These are phyloP conservation scores for Fomitopsis pulvina DNA, from an alignment of 768 basidiomycete genomes.

Conservation along the genomic window DNA sequence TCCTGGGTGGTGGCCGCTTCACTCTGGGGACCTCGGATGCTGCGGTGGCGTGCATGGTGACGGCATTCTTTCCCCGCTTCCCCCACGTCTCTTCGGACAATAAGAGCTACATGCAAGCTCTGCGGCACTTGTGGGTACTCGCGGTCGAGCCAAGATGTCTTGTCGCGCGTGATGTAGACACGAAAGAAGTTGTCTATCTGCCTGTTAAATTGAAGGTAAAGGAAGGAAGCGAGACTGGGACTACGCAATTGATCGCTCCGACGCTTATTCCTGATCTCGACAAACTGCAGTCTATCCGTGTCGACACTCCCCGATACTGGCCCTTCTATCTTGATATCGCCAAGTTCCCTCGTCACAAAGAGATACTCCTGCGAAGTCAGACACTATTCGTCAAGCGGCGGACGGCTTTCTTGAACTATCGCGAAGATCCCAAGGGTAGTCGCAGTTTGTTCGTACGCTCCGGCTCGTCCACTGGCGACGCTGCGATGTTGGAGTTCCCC, in stretches of 20 bases:
- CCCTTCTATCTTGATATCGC: conserved; percentile 81
- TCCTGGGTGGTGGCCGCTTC: conserved; percentile 89
- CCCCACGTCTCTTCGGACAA: conserved; percentile 78
- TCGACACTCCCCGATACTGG: conserved; percentile 96
- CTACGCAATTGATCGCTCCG: conserved; percentile 81
- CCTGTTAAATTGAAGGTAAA: conserved; percentile 82
- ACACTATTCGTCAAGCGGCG: conserved; percentile 90
- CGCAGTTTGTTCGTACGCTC: conserved; percentile 87
- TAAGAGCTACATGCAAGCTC: conserved; percentile 84
- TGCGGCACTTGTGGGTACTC: conserved; percentile 93
- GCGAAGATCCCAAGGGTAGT: conserved; percentile 90
- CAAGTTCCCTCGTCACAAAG: conserved; percentile 58
- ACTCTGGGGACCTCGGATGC: conserved; percentile 90
- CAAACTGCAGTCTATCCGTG: conserved; percentile 70
- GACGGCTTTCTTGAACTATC: conserved; percentile 89
- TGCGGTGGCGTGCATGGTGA: conserved; percentile 83
- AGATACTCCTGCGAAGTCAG: conserved; percentile 64
- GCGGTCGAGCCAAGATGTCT: conserved; percentile 93
- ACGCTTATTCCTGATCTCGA: conserved; percentile 89
- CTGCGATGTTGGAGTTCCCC: conserved; percentile 82
- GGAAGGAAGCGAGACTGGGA: conserved; percentile 56
- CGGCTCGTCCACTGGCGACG: conserved; percentile 77
- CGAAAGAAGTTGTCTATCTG: conserved; percentile 83
- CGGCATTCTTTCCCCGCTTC: conserved; percentile 90
- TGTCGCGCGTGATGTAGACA: conserved; percentile 88